Evolutionary conservation across 305 asterid species (phyloP).

Genomic region (Ajuga reptans): DNA sequence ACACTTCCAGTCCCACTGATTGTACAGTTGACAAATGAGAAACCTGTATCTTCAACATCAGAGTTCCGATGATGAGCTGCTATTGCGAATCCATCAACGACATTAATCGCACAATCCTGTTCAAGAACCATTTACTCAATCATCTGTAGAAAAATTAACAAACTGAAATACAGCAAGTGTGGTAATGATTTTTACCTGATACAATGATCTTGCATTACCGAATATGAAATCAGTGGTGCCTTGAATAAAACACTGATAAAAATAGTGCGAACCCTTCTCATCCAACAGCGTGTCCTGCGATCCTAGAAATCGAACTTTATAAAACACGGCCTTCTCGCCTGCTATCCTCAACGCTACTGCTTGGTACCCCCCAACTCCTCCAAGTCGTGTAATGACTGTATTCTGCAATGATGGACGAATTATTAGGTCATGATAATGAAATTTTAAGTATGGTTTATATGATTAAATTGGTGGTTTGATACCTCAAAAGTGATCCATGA

Average conservation of each 20-base stretch:
- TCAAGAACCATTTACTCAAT: not conserved
- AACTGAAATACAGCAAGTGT: not conserved
- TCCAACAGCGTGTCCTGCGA: conserved; percentile 76
- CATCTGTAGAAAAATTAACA: no score
- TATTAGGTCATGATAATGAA: not conserved
- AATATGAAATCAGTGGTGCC: conserved; percentile 75
- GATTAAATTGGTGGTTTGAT: not conserved
- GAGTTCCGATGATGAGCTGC: conserved; percentile 65
- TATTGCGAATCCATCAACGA: conserved; percentile 42
- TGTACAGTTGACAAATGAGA: conserved; percentile 53
- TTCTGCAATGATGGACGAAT: not conserved
- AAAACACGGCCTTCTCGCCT: conserved; percentile 59
- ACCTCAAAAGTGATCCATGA: conserved; percentile 65
- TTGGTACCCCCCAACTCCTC: conserved; percentile 46
- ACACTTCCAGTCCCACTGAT: conserved; percentile 44
- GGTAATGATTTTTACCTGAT: conserved; percentile 31
- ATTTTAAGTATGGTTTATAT: not conserved
- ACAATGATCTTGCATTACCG: conserved; percentile 66
- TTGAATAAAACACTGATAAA: conserved; percentile 51
- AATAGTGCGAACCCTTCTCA: conserved; percentile 55
- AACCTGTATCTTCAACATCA: conserved; percentile 47
- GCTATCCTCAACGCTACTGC: conserved; percentile 63
- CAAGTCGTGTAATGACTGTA: not conserved
- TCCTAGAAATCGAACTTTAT: conserved; percentile 57
- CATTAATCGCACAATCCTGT: conserved; percentile 48